phyloP scores from a whole-genome alignment of 371 early-diverging fungal genomes.

The Mucor racemosus region DNA sequence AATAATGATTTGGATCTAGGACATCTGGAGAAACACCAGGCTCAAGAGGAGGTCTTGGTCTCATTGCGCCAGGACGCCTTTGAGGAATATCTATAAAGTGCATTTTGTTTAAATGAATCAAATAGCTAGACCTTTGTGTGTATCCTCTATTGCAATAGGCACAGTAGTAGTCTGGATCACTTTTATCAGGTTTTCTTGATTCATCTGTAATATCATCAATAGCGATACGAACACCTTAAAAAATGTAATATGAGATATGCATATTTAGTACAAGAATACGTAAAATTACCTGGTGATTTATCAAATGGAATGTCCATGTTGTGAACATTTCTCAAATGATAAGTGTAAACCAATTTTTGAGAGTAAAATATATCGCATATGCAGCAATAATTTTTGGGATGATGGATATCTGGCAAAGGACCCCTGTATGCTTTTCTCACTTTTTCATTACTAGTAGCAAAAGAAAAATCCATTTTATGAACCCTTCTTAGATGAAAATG shows the following conservation, averaged over 20 bases:
- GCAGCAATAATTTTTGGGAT: slow-evolving; percentile 3
- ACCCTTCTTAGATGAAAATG: background rate
- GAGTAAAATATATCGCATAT: background rate
- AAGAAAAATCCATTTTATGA: background rate
- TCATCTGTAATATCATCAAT: background rate
- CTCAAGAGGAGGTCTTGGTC: background rate
- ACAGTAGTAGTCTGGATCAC: slow-evolving; percentile 1
- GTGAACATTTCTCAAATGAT: background rate
- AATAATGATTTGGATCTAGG: slow-evolving; percentile 1
- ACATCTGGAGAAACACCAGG: background rate
- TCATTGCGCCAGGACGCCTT: background rate
- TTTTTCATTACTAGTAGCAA: background rate
- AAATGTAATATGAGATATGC: background rate
- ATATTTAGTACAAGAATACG: too few species aligned
- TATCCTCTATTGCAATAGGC: background rate
- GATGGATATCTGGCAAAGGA: background rate
- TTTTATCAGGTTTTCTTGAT: background rate
- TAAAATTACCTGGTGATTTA: background rate
- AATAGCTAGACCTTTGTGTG: background rate
- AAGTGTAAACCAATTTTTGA: background rate
- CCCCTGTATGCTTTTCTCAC: background rate
- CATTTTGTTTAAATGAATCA: background rate
- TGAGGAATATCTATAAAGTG: slow-evolving; percentile 8
- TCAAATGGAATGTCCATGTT: background rate
- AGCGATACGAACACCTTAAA: background rate